Base-by-base conservation (phyloP, 345 rosid genomes). In the Carallia brachiata region DNA sequence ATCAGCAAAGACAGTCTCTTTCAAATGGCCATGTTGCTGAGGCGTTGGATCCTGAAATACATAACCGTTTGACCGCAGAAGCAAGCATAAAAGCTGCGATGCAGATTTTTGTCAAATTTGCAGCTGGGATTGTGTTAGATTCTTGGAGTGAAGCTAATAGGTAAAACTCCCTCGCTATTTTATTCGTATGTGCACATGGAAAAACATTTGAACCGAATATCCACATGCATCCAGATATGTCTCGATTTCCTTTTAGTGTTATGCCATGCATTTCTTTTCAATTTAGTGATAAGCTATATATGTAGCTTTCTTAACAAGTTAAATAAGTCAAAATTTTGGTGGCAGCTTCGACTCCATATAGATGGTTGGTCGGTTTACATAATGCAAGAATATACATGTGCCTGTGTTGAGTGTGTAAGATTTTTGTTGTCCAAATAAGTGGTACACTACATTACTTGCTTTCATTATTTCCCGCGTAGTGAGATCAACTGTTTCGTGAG, bases 71-170 rank as follows among this genome's bases (percentile, higher is more conserved):
- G 71, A 89, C 93, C 5, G 94, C 96, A 6, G 98, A 90, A 85
- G 92, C 96, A 52, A 89, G 93, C 81, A 89, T 92, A 56, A 92
- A 90, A 80, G 85, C 98, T 17, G 85, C 99, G 60, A 90, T 96
- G 97, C 93, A 88, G 78, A 87, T 89, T 74, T 92, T 90, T 83
- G 87, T 92, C 62, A 96, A 89, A 82, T 92, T 90, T 63, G 87
- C 98, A 54, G 81, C 98, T 34, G 94, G 91, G 47, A 85, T 88
- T 54, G 84, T 87, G 59, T 81, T 96, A 73, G 99, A 96, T 83
- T 90, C 96, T 37, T 90, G 90, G 94, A 84, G 69, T 34, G 97
- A 92, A 81, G 76, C 87, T 62, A 90, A 87, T 86, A 85, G 98
- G 98, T 96, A 81, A 79, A 37, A 57, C 47, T 4, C 1, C 13